Evolutionary conservation across 1,284 basidiomycete species (phyloP).

Genomic region (Pulveroboletus sp.): DNA sequence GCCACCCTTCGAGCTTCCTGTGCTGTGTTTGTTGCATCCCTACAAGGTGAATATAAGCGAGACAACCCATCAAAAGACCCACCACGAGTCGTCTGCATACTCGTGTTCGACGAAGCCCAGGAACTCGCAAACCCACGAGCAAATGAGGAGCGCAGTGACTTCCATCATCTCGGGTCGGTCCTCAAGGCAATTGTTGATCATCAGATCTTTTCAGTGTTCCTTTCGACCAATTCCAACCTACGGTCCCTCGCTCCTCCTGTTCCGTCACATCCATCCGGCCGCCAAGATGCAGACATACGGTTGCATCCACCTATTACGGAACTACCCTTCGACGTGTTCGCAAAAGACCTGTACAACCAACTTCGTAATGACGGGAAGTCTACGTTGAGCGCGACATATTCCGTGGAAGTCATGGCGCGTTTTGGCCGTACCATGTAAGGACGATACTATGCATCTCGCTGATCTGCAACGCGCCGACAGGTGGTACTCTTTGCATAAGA

Average conservation of each 20-base stretch:
- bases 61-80: background rate
- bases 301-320: background rate
- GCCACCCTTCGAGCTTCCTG: background rate
- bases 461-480: too few relatives aligned
- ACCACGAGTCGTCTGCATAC: background rate
- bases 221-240: background rate
- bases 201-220: background rate
- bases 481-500: too few relatives aligned
- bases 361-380: background rate
- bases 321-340: background rate
- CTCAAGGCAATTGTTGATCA: background rate
- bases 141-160: background rate
- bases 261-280: background rate
- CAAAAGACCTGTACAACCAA: background rate
- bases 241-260: background rate
- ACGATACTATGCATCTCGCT: background rate
- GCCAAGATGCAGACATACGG: too few relatives aligned
- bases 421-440: background rate
- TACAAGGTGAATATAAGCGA: background rate
- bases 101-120: background rate
- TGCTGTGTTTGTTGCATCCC: background rate
- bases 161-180: background rate
- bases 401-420: background rate
- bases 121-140: background rate
- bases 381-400: background rate